A percentile compares a stretch with the other conserved stretches of the same genome.
Evolutionary conservation across 2,329 filamentous ascomycete genomes (phyloP).

Genomic region (Biscogniauxia marginata): DNA sequence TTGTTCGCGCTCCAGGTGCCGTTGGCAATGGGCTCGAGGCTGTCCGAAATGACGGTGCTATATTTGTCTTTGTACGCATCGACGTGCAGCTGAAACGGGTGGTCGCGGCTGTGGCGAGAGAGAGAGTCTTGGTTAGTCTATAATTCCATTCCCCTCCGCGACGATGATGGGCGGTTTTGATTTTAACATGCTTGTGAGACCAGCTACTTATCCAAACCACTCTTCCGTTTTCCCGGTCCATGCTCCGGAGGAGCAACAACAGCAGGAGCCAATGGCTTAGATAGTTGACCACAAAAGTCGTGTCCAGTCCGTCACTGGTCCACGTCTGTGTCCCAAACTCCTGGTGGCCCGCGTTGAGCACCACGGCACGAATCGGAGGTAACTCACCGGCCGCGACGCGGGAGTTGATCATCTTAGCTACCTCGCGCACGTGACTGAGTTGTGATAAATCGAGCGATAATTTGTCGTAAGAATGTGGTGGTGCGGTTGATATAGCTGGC

Average conservation of each 20-base stretch:
- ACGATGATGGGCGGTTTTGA: not conserved
- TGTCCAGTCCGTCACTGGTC: constrained; percentile 14
- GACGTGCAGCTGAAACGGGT: not conserved
- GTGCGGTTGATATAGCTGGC: not conserved
- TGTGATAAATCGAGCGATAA: constrained; percentile 15
- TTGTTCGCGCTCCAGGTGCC: constrained; percentile 10
- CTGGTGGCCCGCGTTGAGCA: constrained; percentile 27
- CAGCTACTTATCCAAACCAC: constrained; percentile 9
- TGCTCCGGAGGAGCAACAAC: constrained; percentile 16
- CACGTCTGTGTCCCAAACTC: constrained; percentile 15
- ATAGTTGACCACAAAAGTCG: constrained; percentile 12
- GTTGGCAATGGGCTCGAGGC: constrained; percentile 9
- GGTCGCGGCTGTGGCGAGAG: not conserved
- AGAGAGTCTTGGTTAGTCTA: too few species aligned
- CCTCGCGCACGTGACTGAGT: constrained; percentile 14
- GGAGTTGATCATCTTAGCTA: constrained; percentile 15
- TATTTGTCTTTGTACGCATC: constrained; percentile 8
- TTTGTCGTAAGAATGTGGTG: constrained; percentile 11
- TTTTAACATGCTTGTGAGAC: constrained; percentile 9
- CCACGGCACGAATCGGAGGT: constrained; percentile 28
- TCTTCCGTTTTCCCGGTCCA: constrained; percentile 12
- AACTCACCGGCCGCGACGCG: constrained; percentile 19
- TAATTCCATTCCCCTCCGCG: too few species aligned
- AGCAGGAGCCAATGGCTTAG: constrained; percentile 19
- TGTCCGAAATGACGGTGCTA: constrained; percentile 6